Evolutionary conservation across 2,329 filamentous ascomycete species (phyloP), one percentile per base, ranked within the genome.

Genomic region (Cyphellophora europaea): DNA sequence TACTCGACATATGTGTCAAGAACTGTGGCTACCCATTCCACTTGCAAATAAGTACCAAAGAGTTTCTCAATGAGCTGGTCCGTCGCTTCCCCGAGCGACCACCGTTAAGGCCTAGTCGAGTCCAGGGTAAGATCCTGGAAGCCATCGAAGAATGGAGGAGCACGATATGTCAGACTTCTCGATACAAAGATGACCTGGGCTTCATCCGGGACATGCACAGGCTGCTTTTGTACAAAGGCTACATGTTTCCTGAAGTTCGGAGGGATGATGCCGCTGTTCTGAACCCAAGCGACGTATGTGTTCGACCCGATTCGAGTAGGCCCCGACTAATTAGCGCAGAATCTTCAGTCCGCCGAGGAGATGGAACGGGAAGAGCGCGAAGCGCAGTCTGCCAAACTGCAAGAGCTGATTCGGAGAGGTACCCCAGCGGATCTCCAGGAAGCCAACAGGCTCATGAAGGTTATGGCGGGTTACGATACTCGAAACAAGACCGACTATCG

Each of bases 11-110:
- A 45, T 96, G 91, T 62, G 91, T 96, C 62, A 98, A 98, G 70
- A 98, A 98, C 66, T 98, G 91, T 71, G 91, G 91, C 51, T 98
- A 98, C 58, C 88, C 91, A 1, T 98, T 98, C 62, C 91, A 98
- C 56, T 77, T 98, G 39, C 91, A 98, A 62, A 95, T 98, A 56
- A 88, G 84, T 61, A 96, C 91, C 49, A 98, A 98, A 61, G 91
- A 98, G 54, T 98, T 98, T 52, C 77, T 98, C 51, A 98, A 98
- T 63, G 91, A 98, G 66, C 78, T 98, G 41, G 91, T 98, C 42
- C 79, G 91, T 48, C 77, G 91, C 47, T 98, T 98, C 53, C 91
- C 91, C 31, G 91, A 98, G 63, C 75, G 89, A 15, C 91, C 91
- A 30, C 87, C 89, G 2, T 72, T 91, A 42, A 82, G 91, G 41